Evolutionary conservation across 164 flowering plant genomes (phyloP).

Genomic region (Stephania yunnanensis): DNA sequence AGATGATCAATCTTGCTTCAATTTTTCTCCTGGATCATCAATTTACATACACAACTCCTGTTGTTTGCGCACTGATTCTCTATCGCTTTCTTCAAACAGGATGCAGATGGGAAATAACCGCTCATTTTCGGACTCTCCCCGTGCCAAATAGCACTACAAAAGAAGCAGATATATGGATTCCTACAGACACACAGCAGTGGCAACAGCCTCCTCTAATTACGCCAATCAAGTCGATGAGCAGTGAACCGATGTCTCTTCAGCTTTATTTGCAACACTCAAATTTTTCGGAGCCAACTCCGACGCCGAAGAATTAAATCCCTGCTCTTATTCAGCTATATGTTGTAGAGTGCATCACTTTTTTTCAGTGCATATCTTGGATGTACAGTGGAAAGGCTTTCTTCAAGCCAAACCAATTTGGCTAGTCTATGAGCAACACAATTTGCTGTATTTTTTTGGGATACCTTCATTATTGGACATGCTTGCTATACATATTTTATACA

Average conservation of each 20-base stretch:
- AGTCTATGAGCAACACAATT: no score
- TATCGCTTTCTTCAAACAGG: constrained; percentile 26
- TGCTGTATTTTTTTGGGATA: no score
- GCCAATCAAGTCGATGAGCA: constrained; percentile 80
- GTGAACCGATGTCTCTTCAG: constrained; percentile 67
- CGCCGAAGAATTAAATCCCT: background rate
- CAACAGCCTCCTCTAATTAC: constrained; percentile 74
- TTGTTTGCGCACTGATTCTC: background rate
- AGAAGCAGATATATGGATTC: constrained; percentile 68
- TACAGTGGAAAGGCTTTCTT: no score
- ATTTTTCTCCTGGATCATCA: background rate
- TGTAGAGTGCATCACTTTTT: background rate
- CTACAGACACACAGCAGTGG: constrained; percentile 82
- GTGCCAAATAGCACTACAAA: constrained; percentile 36
- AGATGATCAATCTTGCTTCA: no score
- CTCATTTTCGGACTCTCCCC: constrained; percentile 64
- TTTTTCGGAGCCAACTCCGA: constrained; percentile 7
- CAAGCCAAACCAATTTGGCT: no score
- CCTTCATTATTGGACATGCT: no score
- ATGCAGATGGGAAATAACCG: constrained; percentile 90
- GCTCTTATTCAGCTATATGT: no score
- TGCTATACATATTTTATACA: no score
- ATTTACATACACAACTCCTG: background rate
- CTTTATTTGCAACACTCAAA: constrained; percentile 71
- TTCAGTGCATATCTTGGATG: no score